Conservation (phyloP, 2,329 filamentous ascomycete species). For the Cadophora malorum region DNA sequence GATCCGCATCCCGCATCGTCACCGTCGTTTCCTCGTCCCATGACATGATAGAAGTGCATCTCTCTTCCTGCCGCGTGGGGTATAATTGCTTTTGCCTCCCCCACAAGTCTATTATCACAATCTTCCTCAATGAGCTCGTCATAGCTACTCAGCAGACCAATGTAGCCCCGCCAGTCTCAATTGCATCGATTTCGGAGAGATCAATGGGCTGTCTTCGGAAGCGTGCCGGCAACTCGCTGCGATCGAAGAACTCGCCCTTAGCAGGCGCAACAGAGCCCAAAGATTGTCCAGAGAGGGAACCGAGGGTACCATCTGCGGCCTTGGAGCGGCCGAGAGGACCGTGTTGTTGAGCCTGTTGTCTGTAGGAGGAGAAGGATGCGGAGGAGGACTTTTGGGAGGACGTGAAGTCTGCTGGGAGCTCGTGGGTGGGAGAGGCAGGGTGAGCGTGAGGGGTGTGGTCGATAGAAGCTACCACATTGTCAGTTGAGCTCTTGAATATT, state of each 20-base stretch:
- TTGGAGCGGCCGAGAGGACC: slow-evolving; percentile 55
- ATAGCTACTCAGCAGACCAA: slow-evolving; percentile 49
- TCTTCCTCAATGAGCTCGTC: not conserved
- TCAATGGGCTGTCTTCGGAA: slow-evolving; percentile 80
- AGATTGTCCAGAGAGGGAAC: slow-evolving; percentile 60
- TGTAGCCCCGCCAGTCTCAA: slow-evolving; percentile 91
- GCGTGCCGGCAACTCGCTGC: slow-evolving; percentile 82
- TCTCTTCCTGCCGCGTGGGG: slow-evolving; percentile 19
- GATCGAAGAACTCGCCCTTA: slow-evolving; percentile 83
- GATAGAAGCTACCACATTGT: slow-evolving; percentile 52
- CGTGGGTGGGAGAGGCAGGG: slow-evolving; percentile 59
- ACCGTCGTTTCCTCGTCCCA: slow-evolving; percentile 10
- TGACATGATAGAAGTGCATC: slow-evolving; percentile 4
- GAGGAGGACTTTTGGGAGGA: slow-evolving; percentile 42
- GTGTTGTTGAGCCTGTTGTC: slow-evolving; percentile 64
- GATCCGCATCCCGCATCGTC: not conserved
- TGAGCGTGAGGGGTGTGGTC: slow-evolving; percentile 65
- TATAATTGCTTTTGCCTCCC: slow-evolving; percentile 31
- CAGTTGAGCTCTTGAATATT: slow-evolving; percentile 23
- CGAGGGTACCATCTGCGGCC: slow-evolving; percentile 35
- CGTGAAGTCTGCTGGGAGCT: slow-evolving; percentile 63
- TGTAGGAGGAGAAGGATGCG: slow-evolving; percentile 63
- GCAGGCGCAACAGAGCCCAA: slow-evolving; percentile 76
- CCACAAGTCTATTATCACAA: not conserved
- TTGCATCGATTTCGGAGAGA: slow-evolving; percentile 88